Percentiles rank a stretch among this genome's conserved stretches.
phyloP scores from a whole-genome alignment of 805 yeast genomes.

The Wickerhamiella australiensis region DNA sequence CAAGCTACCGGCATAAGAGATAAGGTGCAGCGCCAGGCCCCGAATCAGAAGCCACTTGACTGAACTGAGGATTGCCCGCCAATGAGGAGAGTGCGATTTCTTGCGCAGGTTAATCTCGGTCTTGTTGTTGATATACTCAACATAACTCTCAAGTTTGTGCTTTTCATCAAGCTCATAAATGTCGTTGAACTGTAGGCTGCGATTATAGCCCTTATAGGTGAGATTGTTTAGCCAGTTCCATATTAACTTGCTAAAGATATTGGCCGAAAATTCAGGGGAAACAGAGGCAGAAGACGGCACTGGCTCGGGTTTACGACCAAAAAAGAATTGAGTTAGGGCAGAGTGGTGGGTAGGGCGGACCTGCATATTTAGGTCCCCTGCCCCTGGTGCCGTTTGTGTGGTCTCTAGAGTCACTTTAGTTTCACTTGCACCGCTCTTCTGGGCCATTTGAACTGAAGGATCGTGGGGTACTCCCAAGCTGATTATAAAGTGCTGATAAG shows the following conservation, averaged over 20 bases:
- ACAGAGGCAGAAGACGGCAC: slow-evolving; percentile 18
- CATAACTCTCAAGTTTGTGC: slow-evolving; percentile 16
- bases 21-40: slow-evolving; percentile 1
- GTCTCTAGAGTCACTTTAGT: no score
- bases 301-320: slow-evolving; percentile 19
- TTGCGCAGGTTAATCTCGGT: slow-evolving; percentile 12
- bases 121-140: slow-evolving; percentile 15
- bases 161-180: slow-evolving; percentile 16
- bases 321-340: slow-evolving; percentile 12
- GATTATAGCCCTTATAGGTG: slow-evolving; percentile 27
- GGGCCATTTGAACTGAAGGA: no score
- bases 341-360: slow-evolving; percentile 12
- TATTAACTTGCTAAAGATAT: slow-evolving; percentile 32
- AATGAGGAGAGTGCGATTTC: slow-evolving; percentile 1
- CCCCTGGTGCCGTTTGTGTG: no score
- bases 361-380: neutral
- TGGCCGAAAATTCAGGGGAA: slow-evolving; percentile 25
- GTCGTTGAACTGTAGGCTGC: slow-evolving; percentile 22
- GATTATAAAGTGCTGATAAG: no score
- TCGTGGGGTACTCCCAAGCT: no score
- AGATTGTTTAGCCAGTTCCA: slow-evolving; percentile 48
- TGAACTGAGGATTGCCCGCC: slow-evolving; percentile 19
- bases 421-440: no score
- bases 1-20: slow-evolving; percentile 19
- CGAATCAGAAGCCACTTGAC: slow-evolving; percentile 16